phyloP scores from a whole-genome alignment of 495 filamentous ascomycete genomes.

The Choiromyces venosus region DNA sequence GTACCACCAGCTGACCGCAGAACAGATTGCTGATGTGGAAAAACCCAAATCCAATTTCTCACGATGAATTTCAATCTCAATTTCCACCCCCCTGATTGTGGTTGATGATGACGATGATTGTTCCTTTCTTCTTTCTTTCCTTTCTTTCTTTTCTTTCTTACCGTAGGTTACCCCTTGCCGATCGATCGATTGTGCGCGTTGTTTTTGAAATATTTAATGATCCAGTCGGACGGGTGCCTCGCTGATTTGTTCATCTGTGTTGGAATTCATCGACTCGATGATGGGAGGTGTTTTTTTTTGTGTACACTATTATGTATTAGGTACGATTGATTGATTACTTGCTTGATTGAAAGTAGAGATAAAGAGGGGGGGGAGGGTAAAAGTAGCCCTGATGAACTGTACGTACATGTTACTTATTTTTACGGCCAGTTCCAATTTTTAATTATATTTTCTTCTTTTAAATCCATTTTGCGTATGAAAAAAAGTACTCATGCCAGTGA shows the following conservation, averaged over 20 bases:
- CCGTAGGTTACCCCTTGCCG: neutral
- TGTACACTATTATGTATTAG: too few species aligned
- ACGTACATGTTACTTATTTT: neutral
- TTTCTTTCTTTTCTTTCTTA: neutral
- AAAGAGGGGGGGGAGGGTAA: neutral
- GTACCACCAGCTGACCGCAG: neutral
- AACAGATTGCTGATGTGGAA: neutral
- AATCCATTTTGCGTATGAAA: neutral
- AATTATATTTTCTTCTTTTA: neutral
- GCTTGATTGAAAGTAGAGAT: neutral
- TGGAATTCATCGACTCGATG: neutral
- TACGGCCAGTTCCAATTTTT: neutral
- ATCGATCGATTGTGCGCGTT: neutral
- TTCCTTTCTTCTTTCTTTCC: neutral
- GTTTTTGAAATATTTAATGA: neutral
- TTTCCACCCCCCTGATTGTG: neutral
- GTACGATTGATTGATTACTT: neutral
- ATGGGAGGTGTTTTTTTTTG: neutral
- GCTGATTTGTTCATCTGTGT: neutral
- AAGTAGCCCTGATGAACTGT: neutral
- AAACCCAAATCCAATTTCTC: neutral
- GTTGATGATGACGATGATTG: neutral
- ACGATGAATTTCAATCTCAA: neutral
- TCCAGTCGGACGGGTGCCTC: neutral
- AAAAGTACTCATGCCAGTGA: neutral